Percentiles rank a stretch among this genome's conserved stretches.
These are phyloP conservation scores for Yarrowia sp. DNA, from an alignment of 805 yeast genomes.

Conservation along the genomic window DNA sequence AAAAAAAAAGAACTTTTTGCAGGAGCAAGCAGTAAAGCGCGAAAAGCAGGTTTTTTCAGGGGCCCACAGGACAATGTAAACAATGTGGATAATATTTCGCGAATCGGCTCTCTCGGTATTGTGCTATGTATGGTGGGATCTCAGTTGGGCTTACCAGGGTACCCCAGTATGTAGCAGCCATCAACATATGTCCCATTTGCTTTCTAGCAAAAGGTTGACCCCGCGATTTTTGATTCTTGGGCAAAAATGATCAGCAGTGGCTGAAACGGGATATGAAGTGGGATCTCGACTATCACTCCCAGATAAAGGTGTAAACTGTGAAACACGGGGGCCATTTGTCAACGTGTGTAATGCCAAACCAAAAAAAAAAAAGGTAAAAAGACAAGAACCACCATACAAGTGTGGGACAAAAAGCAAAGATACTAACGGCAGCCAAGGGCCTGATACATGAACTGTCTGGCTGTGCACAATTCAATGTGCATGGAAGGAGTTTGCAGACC, in stretches of 20 bases:
- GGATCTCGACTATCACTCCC: background rate
- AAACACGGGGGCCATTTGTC: slow-evolving; percentile 14
- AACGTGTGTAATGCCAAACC: background rate
- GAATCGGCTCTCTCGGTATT: background rate
- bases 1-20: background rate
- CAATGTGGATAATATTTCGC: slow-evolving; percentile 13
- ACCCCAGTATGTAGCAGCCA: too few species aligned
- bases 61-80: slow-evolving; percentile 13
- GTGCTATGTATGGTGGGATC: too few species aligned
- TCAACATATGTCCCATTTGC: too few species aligned
- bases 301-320: background rate
- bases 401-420: background rate
- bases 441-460: background rate
- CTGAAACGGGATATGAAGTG: background rate
- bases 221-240: too few species aligned
- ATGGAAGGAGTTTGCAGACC: slow-evolving; percentile 11
- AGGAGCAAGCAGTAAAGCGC: background rate
- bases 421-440: background rate
- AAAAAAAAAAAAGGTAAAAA: background rate
- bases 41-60: slow-evolving; percentile 9
- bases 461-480: background rate
- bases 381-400: too few species aligned
- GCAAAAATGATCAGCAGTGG: background rate
- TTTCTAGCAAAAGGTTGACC: too few species aligned
- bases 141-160: too few species aligned